Percentiles rank a stretch among this genome's conserved stretches.
phyloP scores from a whole-genome alignment of 1,139 yeast genomes.

The Diutina sp. region DNA sequence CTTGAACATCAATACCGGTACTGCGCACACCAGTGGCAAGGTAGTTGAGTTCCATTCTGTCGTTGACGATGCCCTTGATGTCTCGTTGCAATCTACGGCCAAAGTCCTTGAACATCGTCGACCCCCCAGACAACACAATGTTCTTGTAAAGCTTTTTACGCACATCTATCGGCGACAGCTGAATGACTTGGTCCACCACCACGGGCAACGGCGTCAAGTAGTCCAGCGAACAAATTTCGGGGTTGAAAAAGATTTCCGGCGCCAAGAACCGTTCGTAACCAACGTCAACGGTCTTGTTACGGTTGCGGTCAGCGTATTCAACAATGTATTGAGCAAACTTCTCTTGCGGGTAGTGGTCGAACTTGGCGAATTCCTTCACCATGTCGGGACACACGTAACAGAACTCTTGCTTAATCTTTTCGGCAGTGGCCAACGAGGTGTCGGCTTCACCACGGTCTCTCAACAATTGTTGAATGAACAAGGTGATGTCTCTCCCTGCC shows the following conservation, averaged over 20 bases:
- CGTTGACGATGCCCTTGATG: conserved; percentile 74
- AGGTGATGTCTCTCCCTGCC: conserved; percentile 96
- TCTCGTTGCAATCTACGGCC: conserved; percentile 97
- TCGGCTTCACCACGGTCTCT: conserved; percentile 97
- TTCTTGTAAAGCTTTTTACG: conserved; percentile 92
- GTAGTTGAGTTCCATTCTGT: conserved; percentile 78
- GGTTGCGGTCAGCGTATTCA: conserved; percentile 46
- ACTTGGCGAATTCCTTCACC: conserved; percentile 89
- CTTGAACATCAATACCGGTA: conserved; percentile 94
- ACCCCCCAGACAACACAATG: conserved; percentile 92
- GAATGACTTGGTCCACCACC: conserved; percentile 91
- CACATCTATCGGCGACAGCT: conserved; percentile 93
- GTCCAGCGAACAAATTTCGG: conserved; percentile 92
- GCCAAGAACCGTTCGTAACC: conserved; percentile 97
- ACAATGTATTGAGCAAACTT: conserved; percentile 89
- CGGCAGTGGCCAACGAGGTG: conserved; percentile 90
- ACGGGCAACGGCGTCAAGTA: conserved; percentile 91
- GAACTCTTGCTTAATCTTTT: conserved; percentile 87
- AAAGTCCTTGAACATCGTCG: conserved; percentile 97
- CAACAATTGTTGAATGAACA: conserved; percentile 80
- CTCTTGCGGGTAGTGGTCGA: conserved; percentile 80
- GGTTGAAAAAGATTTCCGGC: conserved; percentile 96
- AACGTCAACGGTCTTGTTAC: conserved; percentile 73
- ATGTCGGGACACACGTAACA: conserved; percentile 97
- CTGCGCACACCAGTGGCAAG: conserved; percentile 69